phyloP scores from a whole-genome alignment of 768 basidiomycete species.

The Phanerochaete carnosa region DNA sequence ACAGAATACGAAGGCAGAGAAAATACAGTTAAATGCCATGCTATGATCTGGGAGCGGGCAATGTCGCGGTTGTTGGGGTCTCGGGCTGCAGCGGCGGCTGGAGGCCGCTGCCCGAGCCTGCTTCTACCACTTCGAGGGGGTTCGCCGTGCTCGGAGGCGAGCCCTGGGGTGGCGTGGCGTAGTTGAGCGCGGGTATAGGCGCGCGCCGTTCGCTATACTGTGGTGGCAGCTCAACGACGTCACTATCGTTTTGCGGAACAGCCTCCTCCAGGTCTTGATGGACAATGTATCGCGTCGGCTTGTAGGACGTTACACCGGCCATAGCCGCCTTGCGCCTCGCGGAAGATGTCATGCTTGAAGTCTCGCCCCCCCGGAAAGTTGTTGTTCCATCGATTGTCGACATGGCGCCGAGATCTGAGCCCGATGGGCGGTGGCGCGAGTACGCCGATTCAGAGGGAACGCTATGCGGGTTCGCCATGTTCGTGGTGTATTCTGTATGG shows the following conservation, averaged over 20 bases:
- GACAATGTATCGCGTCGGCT: conserved; percentile 47
- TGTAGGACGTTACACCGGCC: conserved; percentile 41
- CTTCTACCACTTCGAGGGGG: conserved; percentile 10
- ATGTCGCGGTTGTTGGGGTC: background rate
- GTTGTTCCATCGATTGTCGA: background rate
- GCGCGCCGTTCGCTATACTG: conserved; percentile 57
- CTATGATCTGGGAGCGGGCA: background rate
- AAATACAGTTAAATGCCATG: background rate
- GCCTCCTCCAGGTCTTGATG: conserved; percentile 70
- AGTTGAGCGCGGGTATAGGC: conserved; percentile 15
- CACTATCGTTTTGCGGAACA: conserved; percentile 42
- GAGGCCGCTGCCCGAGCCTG: background rate
- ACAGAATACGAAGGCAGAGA: background rate
- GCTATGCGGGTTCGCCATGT: conserved; percentile 5
- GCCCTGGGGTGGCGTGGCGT: conserved; percentile 9
- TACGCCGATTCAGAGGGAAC: background rate
- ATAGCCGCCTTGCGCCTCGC: conserved; percentile 52
- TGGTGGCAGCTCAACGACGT: conserved; percentile 72
- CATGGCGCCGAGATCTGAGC: background rate
- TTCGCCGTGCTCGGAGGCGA: background rate
- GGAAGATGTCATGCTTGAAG: conserved; percentile 38
- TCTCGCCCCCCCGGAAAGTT: background rate
- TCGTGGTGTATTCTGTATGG: background rate
- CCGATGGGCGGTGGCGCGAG: conserved; percentile 6
- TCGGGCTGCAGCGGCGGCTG: conserved; percentile 11